Conservation (phyloP, 345 rosid genomes). For the Populus simonii region DNA sequence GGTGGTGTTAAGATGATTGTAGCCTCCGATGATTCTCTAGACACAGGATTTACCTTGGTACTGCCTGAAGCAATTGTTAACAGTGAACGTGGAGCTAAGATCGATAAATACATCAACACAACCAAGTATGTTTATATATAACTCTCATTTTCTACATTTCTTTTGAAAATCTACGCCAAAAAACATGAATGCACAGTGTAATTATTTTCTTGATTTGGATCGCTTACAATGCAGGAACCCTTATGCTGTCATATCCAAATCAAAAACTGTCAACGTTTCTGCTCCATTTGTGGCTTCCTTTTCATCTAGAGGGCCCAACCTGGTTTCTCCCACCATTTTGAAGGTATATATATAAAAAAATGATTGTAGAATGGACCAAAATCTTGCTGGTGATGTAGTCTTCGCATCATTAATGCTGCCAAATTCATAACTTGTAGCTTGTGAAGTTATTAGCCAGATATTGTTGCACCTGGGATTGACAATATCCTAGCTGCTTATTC, state of each 20-base stretch:
- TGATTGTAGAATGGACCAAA: no score
- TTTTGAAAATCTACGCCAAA: no score
- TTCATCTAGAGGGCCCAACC: conserved; percentile 2
- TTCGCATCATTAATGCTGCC: no score
- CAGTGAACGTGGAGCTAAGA: not conserved
- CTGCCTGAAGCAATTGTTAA: not conserved
- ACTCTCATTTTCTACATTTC: not conserved
- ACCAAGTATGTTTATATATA: not conserved
- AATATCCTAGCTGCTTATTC: not conserved
- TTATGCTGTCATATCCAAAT: not conserved
- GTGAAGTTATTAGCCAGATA: not conserved
- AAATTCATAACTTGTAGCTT: not conserved
- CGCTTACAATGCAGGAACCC: not conserved
- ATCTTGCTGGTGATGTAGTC: no score
- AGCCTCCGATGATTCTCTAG: not conserved
- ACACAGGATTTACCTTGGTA: not conserved
- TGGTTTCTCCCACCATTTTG: not conserved
- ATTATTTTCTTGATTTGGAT: not conserved
- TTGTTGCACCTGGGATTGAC: conserved; percentile 4
- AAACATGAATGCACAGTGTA: no score
- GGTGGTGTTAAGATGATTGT: not conserved
- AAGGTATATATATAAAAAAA: not conserved
- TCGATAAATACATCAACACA: not conserved
- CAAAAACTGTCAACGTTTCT: not conserved
- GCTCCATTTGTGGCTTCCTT: conserved; percentile 9